Evolutionary conservation across 1,139 yeast species (phyloP), one percentile per base, ranked within the genome.

Genomic region (Pneumocystis murina): DNA sequence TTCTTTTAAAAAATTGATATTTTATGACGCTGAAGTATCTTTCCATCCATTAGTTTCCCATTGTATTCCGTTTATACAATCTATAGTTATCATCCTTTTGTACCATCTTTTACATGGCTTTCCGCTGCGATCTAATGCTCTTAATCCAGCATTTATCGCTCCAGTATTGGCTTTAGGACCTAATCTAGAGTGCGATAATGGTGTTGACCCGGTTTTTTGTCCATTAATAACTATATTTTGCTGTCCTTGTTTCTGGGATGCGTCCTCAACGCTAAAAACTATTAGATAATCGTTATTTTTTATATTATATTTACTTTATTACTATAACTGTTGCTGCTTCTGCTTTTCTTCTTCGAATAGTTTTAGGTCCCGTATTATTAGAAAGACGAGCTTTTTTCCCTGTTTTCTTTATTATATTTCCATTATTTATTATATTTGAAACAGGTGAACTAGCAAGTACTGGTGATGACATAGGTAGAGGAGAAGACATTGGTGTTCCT

Each of bases 71-170:
- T 38, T 43, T 10, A 82, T 81, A 3, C 81, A 78, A 70, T 80
- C 81, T 67, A 82, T 77, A 61, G 74, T 68, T 17, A 75, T 68
- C 3, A 78, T 76, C 59, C 75, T 74, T 69, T 80, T 80, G 5
- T 69, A 71, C 84, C 85, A 82, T 68, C 74, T 76, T 66, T 76
- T 75, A 41, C 75, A 74, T 30, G 80, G 78, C 64, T 72, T 75
- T 0, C 83, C 82, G n/a, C 79, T 72, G 64, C 78, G 79, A 67
- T 81, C 84, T 64, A 80, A 70, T 24, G 70, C 70, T 40, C 69
- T 64, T 62, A 68, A 39, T 30, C 65, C 65, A 57, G 65, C 67
- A 62, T 67, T 66, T 28, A 68, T 63, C 14, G 66, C 62, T 3
- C 68, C 68, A 35, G 66, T 67, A 59, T 66, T 67, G 35, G 69